phyloP scores from a whole-genome alignment of 2,329 filamentous ascomycete genomes.

The Myriangium duriaei region DNA sequence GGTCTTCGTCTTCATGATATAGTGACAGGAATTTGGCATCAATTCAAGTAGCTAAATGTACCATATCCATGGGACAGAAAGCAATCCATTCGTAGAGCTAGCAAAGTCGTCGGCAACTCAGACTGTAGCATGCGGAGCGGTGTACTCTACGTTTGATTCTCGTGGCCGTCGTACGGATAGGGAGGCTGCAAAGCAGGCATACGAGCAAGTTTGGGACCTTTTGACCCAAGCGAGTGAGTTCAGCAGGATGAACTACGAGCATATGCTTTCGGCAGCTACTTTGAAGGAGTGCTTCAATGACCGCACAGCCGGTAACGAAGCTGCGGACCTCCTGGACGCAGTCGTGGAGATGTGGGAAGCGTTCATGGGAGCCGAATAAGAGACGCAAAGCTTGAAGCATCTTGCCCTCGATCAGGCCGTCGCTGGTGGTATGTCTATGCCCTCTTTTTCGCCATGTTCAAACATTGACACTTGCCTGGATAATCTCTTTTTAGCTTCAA shows the following conservation, averaged over 20 bases:
- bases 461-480: too few relatives aligned
- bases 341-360: slow-evolving; percentile 54
- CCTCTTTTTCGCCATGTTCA: too few relatives aligned
- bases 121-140: slow-evolving; percentile 37
- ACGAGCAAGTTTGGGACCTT: not conserved
- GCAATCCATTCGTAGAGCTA: slow-evolving; percentile 55
- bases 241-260: not conserved
- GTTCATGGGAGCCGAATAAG: slow-evolving; percentile 52
- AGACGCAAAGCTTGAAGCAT: slow-evolving; percentile 54
- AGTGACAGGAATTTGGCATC: too few relatives aligned
- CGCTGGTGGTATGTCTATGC: too few relatives aligned
- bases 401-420: slow-evolving; percentile 64
- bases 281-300: slow-evolving; percentile 1
- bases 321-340: slow-evolving; percentile 39
- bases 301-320: slow-evolving; percentile 18
- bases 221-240: not conserved
- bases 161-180: not conserved
- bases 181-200: not conserved
- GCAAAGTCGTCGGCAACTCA: slow-evolving; percentile 45
- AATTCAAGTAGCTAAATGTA: too few relatives aligned
- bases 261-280: not conserved
- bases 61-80: slow-evolving; percentile 57
- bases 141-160: slow-evolving; percentile 10
- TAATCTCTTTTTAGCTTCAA: slow-evolving; percentile 46
- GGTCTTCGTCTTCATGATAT: too few relatives aligned